Conservation (phyloP, 345 rosid genomes). For the Salix udensis region DNA sequence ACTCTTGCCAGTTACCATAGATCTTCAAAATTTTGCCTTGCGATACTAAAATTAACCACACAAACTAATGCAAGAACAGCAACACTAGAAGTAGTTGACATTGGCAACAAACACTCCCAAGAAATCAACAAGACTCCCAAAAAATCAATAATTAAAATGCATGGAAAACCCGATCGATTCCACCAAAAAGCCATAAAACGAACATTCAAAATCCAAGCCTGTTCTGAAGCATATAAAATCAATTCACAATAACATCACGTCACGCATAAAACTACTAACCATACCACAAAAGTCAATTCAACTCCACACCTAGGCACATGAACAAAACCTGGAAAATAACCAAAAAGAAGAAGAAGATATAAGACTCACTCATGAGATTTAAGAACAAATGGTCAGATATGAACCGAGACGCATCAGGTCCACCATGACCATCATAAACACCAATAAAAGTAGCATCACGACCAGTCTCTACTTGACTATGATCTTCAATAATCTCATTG, state of each 20-base stretch:
- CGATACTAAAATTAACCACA: not conserved
- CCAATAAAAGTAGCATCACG: constrained; percentile 68
- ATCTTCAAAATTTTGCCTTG: not conserved
- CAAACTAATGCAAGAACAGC: not conserved
- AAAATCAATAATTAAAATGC: not conserved
- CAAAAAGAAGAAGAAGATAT: not conserved
- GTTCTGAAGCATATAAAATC: not conserved
- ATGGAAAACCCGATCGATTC: not conserved
- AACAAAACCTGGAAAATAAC: not conserved
- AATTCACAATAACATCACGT: not conserved
- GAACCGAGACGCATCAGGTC: constrained; percentile 83
- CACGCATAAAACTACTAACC: not conserved
- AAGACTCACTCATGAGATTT: constrained; percentile 62
- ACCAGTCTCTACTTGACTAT: constrained; percentile 80
- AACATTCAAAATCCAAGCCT: not conserved
- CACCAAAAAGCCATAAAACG: not conserved
- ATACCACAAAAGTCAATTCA: not conserved
- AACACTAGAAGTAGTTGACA: not conserved
- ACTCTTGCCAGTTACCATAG: not conserved
- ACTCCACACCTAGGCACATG: not conserved
- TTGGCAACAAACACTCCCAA: not conserved
- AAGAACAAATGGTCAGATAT: constrained; percentile 74
- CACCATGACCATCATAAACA: constrained; percentile 95
- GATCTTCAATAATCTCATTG: constrained; percentile 80
- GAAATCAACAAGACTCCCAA: not conserved